A percentile compares a stretch with the other conserved stretches of the same genome.
These are phyloP conservation scores for Fomitiporia mediterranea DNA, from an alignment of 1,284 basidiomycete species.

Conservation along the genomic window DNA sequence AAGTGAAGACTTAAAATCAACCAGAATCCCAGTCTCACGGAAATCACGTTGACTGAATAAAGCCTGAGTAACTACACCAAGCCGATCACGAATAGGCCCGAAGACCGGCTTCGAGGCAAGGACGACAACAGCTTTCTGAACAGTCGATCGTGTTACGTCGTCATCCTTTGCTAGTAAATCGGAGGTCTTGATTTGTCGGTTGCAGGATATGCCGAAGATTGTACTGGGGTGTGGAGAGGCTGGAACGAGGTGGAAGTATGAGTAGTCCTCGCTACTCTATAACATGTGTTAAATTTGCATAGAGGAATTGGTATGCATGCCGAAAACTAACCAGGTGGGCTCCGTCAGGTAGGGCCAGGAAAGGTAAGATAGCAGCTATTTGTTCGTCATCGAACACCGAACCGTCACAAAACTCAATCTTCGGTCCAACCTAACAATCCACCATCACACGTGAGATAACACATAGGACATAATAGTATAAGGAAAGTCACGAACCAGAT, in stretches of 20 bases:
- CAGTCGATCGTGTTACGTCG: conserved; percentile 92
- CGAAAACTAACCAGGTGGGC: conserved; percentile 74
- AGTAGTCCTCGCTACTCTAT: conserved; percentile 92
- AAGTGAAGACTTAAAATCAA: conserved; percentile 75
- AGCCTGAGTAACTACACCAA: conserved; percentile 93
- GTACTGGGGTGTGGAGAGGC: conserved; percentile 69
- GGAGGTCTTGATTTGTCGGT: conserved; percentile 87
- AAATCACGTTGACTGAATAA: conserved; percentile 91
- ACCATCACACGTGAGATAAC: too few relatives aligned
- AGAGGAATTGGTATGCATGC: conserved; percentile 1
- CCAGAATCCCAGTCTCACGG: conserved; percentile 74
- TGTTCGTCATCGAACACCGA: conserved; percentile 78
- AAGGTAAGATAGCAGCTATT: conserved; percentile 81
- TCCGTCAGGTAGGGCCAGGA: conserved; percentile 96
- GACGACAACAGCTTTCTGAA: conserved; percentile 97
- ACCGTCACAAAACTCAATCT: conserved; percentile 76
- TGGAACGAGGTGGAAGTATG: conserved; percentile 88
- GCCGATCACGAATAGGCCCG: conserved; percentile 84
- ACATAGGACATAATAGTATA: too few relatives aligned
- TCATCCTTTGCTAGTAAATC: conserved; percentile 77
- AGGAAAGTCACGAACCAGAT: conserved; percentile 52
- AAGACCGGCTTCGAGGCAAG: conserved; percentile 88
- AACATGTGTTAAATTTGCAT: conserved; percentile 6
- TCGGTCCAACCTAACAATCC: conserved; percentile 72
- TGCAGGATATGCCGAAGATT: conserved; percentile 95